Base-by-base conservation (phyloP, 495 filamentous ascomycete species). In the Penicillium atrosanguineum region DNA sequence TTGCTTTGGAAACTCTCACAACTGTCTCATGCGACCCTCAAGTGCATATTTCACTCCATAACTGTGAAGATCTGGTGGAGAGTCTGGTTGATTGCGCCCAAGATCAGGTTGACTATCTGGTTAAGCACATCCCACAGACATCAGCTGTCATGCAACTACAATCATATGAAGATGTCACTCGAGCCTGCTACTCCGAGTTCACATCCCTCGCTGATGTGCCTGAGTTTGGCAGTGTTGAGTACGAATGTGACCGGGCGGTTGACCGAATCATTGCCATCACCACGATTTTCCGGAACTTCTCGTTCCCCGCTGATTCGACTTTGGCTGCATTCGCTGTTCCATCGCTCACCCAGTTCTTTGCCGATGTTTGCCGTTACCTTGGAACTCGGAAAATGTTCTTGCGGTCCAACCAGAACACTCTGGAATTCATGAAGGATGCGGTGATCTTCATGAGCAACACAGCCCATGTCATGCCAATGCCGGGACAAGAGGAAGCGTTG, bases 381-480 rank as follows among this genome's bases (percentile, higher is more conserved):
- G 93, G 94, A 36, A 97, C 93, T 4, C 86, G 90, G n/a, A 87
- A 89, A 58, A 86, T 89, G 79, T 79, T 97, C 37, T 72, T 97
- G 40, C 84, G 91, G 18, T 88, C 83, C 7, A 76, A 92, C 56
- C 72, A 76, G 53, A 94, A 96, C 69, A 93, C 88, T 5, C 69
- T 95, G 62, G 93, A 98, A 67, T 89, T 98, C 60, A 95, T 95
- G 88, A 98, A 98, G 69, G 94, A 98, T 69, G 77, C 91, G 14
- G 83, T 97, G 51, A 87, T 87, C 39, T 87, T 91, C 49, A 76
- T 98, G 36, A 94, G 91, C 52, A 97, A 98, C 65, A 78, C 93
- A 49, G 82, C 91, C 16, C 83, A 91, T 51, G 77, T 81, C 19
- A 83, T 98, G 49, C 85, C 90, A 61, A 73, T 98, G 26, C 88